Percentiles rank a stretch among this genome's conserved stretches.
Evolutionary conservation across 2,329 filamentous ascomycete genomes (phyloP).

Genomic region (Sporothrix pseudoabietina): DNA sequence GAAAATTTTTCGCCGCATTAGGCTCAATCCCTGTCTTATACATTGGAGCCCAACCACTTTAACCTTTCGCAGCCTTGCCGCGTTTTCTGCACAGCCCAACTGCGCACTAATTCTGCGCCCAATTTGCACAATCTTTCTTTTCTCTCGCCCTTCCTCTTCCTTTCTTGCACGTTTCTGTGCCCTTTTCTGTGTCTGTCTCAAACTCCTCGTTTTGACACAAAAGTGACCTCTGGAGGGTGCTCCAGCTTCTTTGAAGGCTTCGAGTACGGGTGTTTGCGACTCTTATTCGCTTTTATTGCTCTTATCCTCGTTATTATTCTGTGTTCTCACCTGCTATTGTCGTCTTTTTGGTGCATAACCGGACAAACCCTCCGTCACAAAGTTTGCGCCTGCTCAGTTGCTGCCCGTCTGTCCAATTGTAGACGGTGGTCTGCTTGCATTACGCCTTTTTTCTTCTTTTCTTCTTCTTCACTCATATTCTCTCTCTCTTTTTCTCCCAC

Average conservation of each 20-base stretch:
- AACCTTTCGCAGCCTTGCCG: constrained; percentile 30
- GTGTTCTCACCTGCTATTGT: constrained; percentile 1
- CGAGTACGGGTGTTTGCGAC: background rate
- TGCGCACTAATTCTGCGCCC: constrained; percentile 25
- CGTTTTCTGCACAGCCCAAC: constrained; percentile 27
- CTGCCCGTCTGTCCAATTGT: constrained; percentile 14
- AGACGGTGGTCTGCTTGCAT: background rate
- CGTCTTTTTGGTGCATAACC: constrained; percentile 15
- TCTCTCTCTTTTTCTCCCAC: background rate
- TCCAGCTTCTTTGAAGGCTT: background rate
- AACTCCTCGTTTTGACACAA: background rate
- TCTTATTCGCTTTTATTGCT: background rate
- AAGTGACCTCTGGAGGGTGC: background rate
- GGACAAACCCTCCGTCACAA: background rate
- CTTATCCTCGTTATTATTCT: background rate
- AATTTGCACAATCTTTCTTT: constrained; percentile 19
- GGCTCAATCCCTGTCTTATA: constrained; percentile 30
- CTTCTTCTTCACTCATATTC: background rate
- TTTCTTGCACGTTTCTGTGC: constrained; percentile 1
- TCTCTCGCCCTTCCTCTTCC: background rate
- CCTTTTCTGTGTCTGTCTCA: background rate
- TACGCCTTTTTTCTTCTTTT: background rate
- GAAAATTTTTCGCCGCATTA: constrained; percentile 27
- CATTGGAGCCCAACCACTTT: constrained; percentile 30
- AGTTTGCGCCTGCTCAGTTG: constrained; percentile 8